These are phyloP conservation scores for Narthecium ossifragum DNA, from an alignment of 106 monocot species.

Conservation along the genomic window DNA sequence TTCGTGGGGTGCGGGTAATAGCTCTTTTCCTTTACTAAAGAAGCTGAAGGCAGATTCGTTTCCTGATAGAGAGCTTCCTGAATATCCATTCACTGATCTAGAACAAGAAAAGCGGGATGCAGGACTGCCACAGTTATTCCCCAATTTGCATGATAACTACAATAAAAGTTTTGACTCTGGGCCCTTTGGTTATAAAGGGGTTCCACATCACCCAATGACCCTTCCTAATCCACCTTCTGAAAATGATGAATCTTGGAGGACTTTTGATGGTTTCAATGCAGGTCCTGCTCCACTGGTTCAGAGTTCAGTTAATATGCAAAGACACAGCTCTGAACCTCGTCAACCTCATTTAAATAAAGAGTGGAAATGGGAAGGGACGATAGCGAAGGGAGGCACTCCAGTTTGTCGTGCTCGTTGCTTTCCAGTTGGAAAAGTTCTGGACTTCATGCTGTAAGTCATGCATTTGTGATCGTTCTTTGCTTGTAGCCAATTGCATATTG, in stretches of 20 bases:
- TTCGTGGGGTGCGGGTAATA: conserved; percentile 35
- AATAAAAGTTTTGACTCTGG: conserved; percentile 23
- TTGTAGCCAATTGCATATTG: too few species aligned
- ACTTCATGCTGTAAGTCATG: conserved; percentile 98
- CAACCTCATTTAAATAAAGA: conserved; percentile 32
- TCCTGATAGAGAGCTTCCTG: conserved; percentile 77
- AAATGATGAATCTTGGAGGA: conserved; percentile 39
- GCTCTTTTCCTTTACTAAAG: conserved; percentile 46
- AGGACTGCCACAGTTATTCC: conserved; percentile 17
- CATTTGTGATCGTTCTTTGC: too few species aligned
- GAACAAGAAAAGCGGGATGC: conserved; percentile 27
- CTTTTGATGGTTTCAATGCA: conserved; percentile 23
- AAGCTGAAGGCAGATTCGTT: conserved; percentile 42
- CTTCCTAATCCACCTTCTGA: conserved; percentile 22
- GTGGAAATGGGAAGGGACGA: conserved; percentile 99
- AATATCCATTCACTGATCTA: conserved; percentile 70
- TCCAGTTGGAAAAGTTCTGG: conserved; percentile 90
- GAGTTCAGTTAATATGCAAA: conserved; percentile 22
- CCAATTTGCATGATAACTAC: conserved; percentile 26
- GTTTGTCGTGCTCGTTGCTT: conserved; percentile 96
- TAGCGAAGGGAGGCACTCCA: conserved; percentile 84
- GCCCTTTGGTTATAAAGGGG: conserved; percentile 30
- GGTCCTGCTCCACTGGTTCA: conserved; percentile 18
- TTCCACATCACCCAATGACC: conserved; percentile 22
- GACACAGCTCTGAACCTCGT: conserved; percentile 26